A percentile compares a stretch with the other conserved stretches of the same genome.
These are phyloP conservation scores for Globisporangium paddicum DNA, from an alignment of 352 stramenopile genomes.

Conservation along the genomic window DNA sequence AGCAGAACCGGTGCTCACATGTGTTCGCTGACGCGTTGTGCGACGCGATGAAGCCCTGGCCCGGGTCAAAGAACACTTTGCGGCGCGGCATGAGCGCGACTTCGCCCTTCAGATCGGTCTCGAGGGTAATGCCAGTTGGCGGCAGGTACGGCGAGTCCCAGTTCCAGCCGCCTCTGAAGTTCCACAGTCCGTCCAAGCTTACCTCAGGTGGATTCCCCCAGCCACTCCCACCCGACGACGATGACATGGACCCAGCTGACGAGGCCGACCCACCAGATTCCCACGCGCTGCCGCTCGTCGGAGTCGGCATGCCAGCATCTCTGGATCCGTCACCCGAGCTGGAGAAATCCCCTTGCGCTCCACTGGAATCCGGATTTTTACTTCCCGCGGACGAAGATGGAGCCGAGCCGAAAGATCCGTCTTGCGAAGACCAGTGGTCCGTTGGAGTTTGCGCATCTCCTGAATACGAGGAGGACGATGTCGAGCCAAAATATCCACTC, in stretches of 20 bases:
- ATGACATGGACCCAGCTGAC: background rate
- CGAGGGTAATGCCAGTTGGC: background rate
- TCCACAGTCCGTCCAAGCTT: background rate
- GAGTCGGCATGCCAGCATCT: too few species aligned
- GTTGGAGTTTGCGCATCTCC: too few species aligned
- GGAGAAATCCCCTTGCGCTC: background rate
- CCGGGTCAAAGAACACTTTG: constrained; percentile 1
- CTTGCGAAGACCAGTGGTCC: too few species aligned
- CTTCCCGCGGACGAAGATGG: background rate
- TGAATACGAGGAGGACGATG: too few species aligned
- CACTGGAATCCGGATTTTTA: background rate
- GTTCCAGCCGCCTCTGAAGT: constrained; percentile 2
- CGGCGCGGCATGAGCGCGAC: background rate
- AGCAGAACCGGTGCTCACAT: constrained; percentile 15
- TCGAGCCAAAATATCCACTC: too few species aligned
- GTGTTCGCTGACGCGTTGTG: background rate
- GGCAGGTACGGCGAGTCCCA: constrained; percentile 2
- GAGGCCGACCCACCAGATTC: too few species aligned
- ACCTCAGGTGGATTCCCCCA: background rate
- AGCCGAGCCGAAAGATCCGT: background rate
- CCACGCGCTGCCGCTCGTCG: too few species aligned
- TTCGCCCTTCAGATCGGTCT: background rate
- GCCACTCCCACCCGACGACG: background rate
- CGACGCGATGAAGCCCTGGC: background rate
- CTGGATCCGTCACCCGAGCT: background rate